Evolutionary conservation across 2,329 filamentous ascomycete species (phyloP).

Genomic region (Raffaelea ambrosiae): DNA sequence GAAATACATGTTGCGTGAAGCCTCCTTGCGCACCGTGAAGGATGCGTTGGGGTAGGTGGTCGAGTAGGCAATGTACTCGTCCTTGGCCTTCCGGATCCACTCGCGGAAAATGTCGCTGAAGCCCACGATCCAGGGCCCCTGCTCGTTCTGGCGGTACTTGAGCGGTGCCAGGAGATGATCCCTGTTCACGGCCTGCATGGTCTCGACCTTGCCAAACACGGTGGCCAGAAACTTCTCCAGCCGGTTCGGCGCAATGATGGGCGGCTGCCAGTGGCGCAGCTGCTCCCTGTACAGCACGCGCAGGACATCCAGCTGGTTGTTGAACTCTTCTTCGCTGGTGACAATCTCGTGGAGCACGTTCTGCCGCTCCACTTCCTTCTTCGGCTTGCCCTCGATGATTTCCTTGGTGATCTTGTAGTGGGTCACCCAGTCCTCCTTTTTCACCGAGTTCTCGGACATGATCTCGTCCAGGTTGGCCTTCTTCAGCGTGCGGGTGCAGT

Average conservation of each 20-base stretch:
- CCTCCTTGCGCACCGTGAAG: constrained; percentile 75
- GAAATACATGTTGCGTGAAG: constrained; percentile 78
- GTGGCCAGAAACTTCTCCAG: constrained; percentile 71
- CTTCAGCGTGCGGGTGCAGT: constrained; percentile 88
- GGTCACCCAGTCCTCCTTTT: constrained; percentile 76
- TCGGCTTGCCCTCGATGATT: constrained; percentile 59
- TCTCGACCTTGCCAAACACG: constrained; percentile 87
- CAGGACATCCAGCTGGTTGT: constrained; percentile 81
- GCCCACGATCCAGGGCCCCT: constrained; percentile 87
- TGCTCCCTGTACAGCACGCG: constrained; percentile 78
- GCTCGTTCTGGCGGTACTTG: constrained; percentile 93
- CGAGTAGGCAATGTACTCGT: constrained; percentile 87
- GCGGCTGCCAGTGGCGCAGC: constrained; percentile 62
- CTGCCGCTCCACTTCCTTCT: constrained; percentile 86
- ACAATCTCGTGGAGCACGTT: constrained; percentile 95
- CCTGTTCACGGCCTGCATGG: constrained; percentile 83
- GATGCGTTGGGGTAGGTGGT: constrained; percentile 77
- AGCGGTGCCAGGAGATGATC: constrained; percentile 86
- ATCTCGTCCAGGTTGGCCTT: constrained; percentile 83
- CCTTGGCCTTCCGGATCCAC: constrained; percentile 91
- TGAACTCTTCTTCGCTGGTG: constrained; percentile 83
- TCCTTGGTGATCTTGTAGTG: constrained; percentile 81
- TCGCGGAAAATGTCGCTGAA: constrained; percentile 97
- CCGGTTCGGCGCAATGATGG: constrained; percentile 71
- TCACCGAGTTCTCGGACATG: constrained; percentile 57